Evolutionary conservation across 306 rosid species (phyloP), one percentile per base, ranked within the genome.

Genomic region (Acacia crassicarpa): DNA sequence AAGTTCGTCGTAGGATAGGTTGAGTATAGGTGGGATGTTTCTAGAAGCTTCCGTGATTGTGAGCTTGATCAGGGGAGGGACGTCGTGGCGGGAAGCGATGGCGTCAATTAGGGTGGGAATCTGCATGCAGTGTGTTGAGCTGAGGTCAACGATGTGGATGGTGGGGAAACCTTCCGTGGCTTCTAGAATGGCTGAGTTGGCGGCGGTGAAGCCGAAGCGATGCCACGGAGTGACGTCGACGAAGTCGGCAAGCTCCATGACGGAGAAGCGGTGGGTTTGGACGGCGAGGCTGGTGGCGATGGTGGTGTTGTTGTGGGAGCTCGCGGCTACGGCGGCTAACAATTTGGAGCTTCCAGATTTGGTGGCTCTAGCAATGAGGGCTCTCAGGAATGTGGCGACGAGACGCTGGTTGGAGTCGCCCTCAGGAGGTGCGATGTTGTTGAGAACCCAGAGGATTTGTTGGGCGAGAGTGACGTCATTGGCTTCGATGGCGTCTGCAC

Each of bases 101-200:
- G 98, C 91, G 27, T 95, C 99, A 9, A 95, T 83, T 0, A 95
- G 91, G 4, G 99, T 95, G 1, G 99, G 99, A 69, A 95, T 91
- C 76, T 95, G 99, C 99, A 95, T 95, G 92, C 99, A 95, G 78
- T 92, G 97, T 10, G 98, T 93, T 27, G 82, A 54, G 83, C 96
- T 91, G 11, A 95, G 76, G 78, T 95, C 97, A 1, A 95, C 96
- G 25, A 95, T 83, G 82, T 95, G 99, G 43, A 95, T 58, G 35
- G 83, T 80, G 1, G 99, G 81, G 84, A 76, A 91, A 1, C 97
- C 97, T 7, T 93, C 96, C 0, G 87, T 85, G 1, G 99, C 98
- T 35, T 95, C 98, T 0, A 95, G 88, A 46, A 95, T 88, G 32
- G 93, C 84, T 0, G 97, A 82, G 66, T 95, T 95, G 20, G 99